Evolutionary conservation across 495 filamentous ascomycete genomes (phyloP).

Genomic region (Aspergillus conjunctus): DNA sequence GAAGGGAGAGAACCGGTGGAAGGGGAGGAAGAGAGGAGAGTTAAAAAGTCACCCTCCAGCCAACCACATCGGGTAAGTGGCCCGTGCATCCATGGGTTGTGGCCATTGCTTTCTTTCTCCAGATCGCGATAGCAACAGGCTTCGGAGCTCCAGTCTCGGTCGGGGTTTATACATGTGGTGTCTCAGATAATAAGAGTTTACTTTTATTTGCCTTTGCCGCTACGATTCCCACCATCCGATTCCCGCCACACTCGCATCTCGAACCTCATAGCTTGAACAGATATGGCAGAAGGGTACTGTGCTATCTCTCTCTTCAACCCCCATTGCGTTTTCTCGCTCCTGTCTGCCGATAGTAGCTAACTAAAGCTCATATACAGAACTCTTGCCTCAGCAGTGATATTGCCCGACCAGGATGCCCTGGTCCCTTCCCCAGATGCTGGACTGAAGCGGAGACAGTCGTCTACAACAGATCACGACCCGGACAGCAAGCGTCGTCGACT

Average conservation of each 20-base stretch:
- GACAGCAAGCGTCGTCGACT: constrained; percentile 59
- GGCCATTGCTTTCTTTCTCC: constrained; percentile 6
- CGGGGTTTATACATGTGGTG: neutral
- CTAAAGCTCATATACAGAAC: constrained; percentile 26
- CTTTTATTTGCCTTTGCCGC: neutral
- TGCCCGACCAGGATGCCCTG: constrained; percentile 53
- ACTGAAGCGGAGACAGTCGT: constrained; percentile 61
- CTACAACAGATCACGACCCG: constrained; percentile 52
- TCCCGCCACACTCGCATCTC: neutral
- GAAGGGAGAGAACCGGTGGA: constrained; percentile 15
- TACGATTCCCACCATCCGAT: neutral
- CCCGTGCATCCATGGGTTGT: constrained; percentile 18
- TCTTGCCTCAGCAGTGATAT: constrained; percentile 66
- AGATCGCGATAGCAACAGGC: constrained; percentile 17
- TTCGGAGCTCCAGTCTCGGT: neutral
- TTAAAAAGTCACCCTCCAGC: neutral
- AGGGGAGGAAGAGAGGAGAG: constrained; percentile 11
- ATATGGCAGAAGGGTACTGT: constrained; percentile 39
- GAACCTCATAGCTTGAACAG: neutral
- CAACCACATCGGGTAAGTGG: constrained; percentile 20
- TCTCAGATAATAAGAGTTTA: neutral
- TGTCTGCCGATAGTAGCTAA: constrained; percentile 4
- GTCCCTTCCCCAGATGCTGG: constrained; percentile 34
- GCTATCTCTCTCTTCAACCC: neutral
- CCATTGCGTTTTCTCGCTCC: neutral